Conservation (phyloP, 768 basidiomycete species). For the Auricularia sp. region DNA sequence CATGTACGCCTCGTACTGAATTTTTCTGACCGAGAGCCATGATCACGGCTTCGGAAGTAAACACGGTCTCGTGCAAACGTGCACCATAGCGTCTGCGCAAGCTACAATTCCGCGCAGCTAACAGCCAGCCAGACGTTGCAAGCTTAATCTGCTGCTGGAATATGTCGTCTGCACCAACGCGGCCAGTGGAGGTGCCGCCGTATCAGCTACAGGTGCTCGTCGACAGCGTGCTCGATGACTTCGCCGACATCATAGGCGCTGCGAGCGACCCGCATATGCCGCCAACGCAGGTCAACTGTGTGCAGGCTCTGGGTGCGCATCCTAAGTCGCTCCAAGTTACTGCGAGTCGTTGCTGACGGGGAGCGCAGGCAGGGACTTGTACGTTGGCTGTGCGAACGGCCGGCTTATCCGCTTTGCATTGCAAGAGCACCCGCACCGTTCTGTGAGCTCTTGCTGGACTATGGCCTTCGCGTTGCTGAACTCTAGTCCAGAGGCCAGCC, state of each 20-base stretch:
- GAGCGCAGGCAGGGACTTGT: slow-evolving; percentile 64
- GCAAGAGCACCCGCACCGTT: slow-evolving; percentile 43
- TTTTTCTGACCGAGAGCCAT: too few species aligned
- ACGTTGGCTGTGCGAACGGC: slow-evolving; percentile 78
- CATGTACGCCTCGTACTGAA: too few species aligned
- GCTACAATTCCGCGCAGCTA: too few species aligned
- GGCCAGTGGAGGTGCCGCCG: slow-evolving; percentile 46
- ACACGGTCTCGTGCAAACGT: too few species aligned
- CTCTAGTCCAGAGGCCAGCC: slow-evolving; percentile 31
- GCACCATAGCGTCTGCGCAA: too few species aligned
- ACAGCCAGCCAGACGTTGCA: too few species aligned
- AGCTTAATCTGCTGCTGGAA: too few species aligned
- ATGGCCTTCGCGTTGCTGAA: slow-evolving; percentile 11
- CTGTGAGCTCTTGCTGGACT: slow-evolving; percentile 24
- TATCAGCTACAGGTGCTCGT: slow-evolving; percentile 46
- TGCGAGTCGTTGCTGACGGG: slow-evolving; percentile 4
- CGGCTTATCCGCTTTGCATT: slow-evolving; percentile 72
- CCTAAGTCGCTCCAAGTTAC: slow-evolving; percentile 3
- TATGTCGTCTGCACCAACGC: slow-evolving; percentile 31
- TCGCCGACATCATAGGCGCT: slow-evolving; percentile 9
- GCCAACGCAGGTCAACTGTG: slow-evolving; percentile 25
- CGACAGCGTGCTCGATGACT: slow-evolving; percentile 21
- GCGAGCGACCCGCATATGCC: slow-evolving; percentile 13
- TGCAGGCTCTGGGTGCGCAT: slow-evolving; percentile 46
- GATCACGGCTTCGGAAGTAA: too few species aligned